Percentiles rank a stretch among this genome's conserved stretches.
phyloP scores from a whole-genome alignment of 202 grass and related monocot genomes.

The Schoenoplectus triqueter region DNA sequence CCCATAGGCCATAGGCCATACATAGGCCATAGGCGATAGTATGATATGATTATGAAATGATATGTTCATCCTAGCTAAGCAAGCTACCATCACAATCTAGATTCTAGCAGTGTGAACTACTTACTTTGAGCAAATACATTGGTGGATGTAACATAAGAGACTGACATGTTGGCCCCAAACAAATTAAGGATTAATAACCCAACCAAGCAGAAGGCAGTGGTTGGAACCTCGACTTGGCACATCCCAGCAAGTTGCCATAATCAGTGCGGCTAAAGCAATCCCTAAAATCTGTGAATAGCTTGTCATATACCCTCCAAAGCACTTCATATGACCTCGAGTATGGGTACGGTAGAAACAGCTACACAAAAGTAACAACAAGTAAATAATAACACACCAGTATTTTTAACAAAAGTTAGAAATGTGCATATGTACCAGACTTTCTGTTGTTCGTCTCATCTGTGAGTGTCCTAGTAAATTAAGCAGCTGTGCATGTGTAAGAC shows the following conservation, averaged over 20 bases:
- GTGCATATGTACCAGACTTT: not conserved
- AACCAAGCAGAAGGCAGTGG: conserved; percentile 80
- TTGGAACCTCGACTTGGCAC: conserved; percentile 82
- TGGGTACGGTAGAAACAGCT: conserved; percentile 95
- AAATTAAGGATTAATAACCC: conserved; percentile 51
- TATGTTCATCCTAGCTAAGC: not conserved
- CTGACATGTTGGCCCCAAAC: not conserved
- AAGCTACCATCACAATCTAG: not conserved
- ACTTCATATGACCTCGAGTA: conserved; percentile 90
- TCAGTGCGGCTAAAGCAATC: conserved; percentile 70
- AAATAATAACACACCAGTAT: conserved; percentile 26
- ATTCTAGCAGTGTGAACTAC: not conserved
- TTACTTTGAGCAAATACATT: not conserved
- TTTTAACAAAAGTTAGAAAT: not conserved
- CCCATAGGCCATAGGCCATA: not conserved
- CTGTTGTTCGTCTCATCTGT: not conserved
- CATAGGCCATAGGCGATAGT: no score
- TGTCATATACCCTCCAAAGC: conserved; percentile 88
- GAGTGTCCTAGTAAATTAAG: not conserved
- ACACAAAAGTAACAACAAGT: conserved; percentile 36
- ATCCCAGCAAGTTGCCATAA: conserved; percentile 68
- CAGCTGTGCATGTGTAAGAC: conserved; percentile 12
- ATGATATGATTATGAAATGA: no score
- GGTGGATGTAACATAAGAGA: not conserved
- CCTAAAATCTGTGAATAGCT: conserved; percentile 91